A percentile compares a stretch with the other conserved stretches of the same genome.
Evolutionary conservation across 345 rosid genomes (phyloP).

Genomic region (Boechera retrofracta): DNA sequence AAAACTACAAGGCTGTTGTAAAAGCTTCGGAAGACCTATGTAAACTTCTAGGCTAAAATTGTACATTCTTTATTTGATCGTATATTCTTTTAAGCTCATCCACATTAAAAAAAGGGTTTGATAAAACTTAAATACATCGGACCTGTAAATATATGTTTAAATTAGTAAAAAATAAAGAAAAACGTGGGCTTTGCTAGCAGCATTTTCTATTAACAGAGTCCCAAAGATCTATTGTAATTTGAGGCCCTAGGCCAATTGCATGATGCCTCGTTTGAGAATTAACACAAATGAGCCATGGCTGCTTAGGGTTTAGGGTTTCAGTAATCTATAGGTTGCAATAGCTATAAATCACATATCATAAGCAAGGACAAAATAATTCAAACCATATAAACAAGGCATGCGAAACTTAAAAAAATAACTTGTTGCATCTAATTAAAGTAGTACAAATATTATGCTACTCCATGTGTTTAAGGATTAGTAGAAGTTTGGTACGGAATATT

Average conservation of each 20-base stretch:
- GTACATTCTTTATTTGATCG: background rate
- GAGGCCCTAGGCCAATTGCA: background rate
- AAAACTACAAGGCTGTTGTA: background rate
- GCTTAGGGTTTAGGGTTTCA: background rate
- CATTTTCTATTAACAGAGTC: background rate
- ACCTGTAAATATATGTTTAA: background rate
- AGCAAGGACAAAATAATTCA: background rate
- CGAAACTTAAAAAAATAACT: too few relatives aligned
- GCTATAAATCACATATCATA: background rate
- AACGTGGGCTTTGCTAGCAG: too few relatives aligned
- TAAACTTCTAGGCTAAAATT: background rate
- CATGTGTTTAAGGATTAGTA: background rate
- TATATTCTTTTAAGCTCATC: background rate
- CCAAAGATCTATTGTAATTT: background rate
- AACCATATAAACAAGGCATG: too few relatives aligned
- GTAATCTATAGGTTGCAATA: background rate
- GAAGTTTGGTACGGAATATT: background rate
- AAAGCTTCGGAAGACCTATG: background rate
- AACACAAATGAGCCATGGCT: background rate
- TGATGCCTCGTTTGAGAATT: background rate
- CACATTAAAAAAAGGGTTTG: background rate
- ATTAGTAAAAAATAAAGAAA: background rate
- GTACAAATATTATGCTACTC: background rate
- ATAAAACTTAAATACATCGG: background rate
- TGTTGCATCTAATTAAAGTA: background rate